These are phyloP conservation scores for Talaromyces nanjingensis DNA, from an alignment of 495 filamentous ascomycete species.

Conservation along the genomic window DNA sequence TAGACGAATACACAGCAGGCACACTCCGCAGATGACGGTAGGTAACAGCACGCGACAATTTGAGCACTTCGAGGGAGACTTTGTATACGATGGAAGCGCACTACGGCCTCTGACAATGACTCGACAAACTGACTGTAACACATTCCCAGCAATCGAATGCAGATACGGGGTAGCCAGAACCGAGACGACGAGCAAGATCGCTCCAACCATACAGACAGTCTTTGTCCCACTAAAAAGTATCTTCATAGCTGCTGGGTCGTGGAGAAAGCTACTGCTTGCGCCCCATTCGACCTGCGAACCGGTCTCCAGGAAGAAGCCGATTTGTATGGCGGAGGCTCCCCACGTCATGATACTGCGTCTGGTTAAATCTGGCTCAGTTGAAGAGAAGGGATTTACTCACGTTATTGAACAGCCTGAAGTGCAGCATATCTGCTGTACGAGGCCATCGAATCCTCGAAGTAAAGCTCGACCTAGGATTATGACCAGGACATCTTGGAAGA, in stretches of 20 bases:
- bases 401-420: neutral
- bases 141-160: conserved; percentile 23
- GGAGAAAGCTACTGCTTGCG: conserved; percentile 30
- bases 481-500: conserved; percentile 15
- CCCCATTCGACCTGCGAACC: conserved; percentile 36
- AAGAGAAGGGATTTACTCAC: neutral
- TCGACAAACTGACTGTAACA: conserved; percentile 15
- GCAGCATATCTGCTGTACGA: neutral
- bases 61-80: neutral
- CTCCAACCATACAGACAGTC: conserved; percentile 27
- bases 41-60: conserved; percentile 14
- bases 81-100: neutral
- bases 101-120: neutral
- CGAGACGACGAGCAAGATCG: conserved; percentile 23
- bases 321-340: conserved; percentile 28
- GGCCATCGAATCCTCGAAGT: conserved; percentile 5
- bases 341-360: conserved; percentile 20
- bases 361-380: too few relatives aligned
- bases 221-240: conserved; percentile 34
- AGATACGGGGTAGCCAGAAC: conserved; percentile 24
- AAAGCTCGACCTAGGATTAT: conserved; percentile 11
- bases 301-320: conserved; percentile 38
- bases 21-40: conserved; percentile 12
- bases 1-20: conserved; percentile 20
- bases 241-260: conserved; percentile 35